Evolutionary conservation across 2,329 filamentous ascomycete genomes (phyloP), one percentile per base, ranked within the genome.

Genomic region (Fusarium equiseti): DNA sequence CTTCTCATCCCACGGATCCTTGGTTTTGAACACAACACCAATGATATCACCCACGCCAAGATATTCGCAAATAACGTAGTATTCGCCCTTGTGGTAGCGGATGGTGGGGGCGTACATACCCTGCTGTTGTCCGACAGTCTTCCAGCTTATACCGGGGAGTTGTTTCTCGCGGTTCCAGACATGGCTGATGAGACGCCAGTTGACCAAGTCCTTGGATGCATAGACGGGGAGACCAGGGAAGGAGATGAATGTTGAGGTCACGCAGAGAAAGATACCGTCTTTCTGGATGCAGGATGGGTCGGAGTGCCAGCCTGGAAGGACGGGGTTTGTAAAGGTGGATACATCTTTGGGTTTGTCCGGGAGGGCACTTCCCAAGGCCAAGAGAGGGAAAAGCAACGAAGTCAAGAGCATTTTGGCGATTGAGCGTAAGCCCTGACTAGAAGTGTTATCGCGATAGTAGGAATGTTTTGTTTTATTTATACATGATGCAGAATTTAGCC

Each of bases 201-300:
- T 82, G 18, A 80, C 68, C 20, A 89, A 73, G 70, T 88, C 85
- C 56, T 80, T 82, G n/a, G 83, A 86, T 3, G 84, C 84, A 70
- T 87, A 83, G 22, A 88, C 81, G 0, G 86, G 85, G 8, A 87
- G 76, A 1, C 85, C 86, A 0, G 86, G 86, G 68, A 87, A 88
- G 1, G 81, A 79, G 56, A 84, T 83, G 69, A 88, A 88, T 2
- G 83, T 86, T 1, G 85, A 87, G 0, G 83, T 84, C 4, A 81
- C 83, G 66, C 84, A 86, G 74, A 85, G 86, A 71, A 86, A 87
- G 8, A 81, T 84, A n/a, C 81, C 79, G 35, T 83, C 73, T 22
- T 84, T 75, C 51, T 81, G 79, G n/a, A 81, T 78, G 49, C 83
- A 84, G 8, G 79, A 82, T 0, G 85, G 85, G 70, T 87, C 84